phyloP scores from a whole-genome alignment of 2,329 filamentous ascomycete species.

The Cordyceps militaris region DNA sequence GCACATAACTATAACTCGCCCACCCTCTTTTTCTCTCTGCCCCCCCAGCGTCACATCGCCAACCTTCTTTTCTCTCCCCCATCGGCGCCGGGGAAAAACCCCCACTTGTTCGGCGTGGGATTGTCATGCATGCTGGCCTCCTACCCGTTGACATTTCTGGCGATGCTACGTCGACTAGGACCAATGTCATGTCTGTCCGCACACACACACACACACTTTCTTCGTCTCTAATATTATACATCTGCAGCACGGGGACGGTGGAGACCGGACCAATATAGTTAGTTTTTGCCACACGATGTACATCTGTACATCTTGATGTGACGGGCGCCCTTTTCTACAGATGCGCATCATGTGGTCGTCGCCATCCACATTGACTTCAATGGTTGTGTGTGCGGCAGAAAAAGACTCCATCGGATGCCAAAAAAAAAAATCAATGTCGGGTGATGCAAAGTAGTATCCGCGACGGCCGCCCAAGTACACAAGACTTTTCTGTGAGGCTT shows the following conservation, averaged over 20 bases:
- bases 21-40: too few relatives aligned
- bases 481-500: neutral
- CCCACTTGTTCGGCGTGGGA: too few relatives aligned
- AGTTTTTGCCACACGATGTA: neutral
- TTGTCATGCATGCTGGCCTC: neutral
- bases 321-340: neutral
- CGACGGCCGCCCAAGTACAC: neutral
- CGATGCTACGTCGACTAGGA: too few relatives aligned
- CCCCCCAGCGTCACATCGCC: too few relatives aligned
- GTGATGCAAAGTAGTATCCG: slow-evolving; percentile 5
- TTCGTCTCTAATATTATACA: neutral
- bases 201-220: neutral
- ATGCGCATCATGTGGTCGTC: neutral
- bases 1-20: too few relatives aligned
- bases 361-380: neutral
- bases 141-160: neutral
- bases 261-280: neutral
- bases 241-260: neutral
- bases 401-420: neutral
- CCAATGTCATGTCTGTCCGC: too few relatives aligned
- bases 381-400: too few relatives aligned
- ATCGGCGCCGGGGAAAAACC: too few relatives aligned
- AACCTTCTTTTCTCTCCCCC: too few relatives aligned
- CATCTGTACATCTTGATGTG: slow-evolving; percentile 2
- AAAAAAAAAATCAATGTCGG: neutral